These are phyloP conservation scores for Lunasporangiospora selenospora DNA, from an alignment of 192 early-diverging fungal species.

Conservation along the genomic window DNA sequence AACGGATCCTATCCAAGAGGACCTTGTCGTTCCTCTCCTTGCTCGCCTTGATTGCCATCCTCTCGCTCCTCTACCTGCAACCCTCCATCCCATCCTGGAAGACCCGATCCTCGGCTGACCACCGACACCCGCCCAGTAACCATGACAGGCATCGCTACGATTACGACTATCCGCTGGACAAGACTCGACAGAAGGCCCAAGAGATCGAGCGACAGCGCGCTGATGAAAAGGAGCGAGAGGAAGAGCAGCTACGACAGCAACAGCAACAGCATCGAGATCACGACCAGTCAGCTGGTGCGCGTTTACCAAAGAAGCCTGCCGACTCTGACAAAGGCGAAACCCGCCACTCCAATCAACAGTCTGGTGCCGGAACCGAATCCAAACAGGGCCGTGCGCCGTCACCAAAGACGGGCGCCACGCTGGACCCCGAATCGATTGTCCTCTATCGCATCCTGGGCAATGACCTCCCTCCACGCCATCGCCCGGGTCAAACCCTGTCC, in stretches of 20 bases:
- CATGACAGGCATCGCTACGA: constrained; percentile 45
- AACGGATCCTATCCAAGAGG: constrained; percentile 15
- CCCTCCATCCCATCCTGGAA: constrained; percentile 19
- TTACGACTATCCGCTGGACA: constrained; percentile 38
- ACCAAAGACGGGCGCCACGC: background rate
- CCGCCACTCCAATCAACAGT: no score
- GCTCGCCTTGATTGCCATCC: constrained; percentile 24
- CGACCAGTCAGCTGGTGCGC: background rate
- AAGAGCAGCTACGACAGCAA: background rate
- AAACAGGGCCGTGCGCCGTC: background rate
- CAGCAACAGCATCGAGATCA: constrained; percentile 2
- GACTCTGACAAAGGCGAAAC: background rate
- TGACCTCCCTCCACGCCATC: constrained; percentile 68
- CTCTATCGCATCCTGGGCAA: constrained; percentile 67
- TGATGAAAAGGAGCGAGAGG: constrained; percentile 1
- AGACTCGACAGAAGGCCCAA: constrained; percentile 20
- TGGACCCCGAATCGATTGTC: constrained; percentile 47
- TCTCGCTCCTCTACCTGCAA: constrained; percentile 32
- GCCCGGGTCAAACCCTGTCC: constrained; percentile 63
- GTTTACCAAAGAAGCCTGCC: no score
- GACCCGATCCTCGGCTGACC: background rate
- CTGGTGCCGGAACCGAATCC: background rate
- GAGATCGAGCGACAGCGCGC: constrained; percentile 35
- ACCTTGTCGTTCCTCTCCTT: constrained; percentile 9
- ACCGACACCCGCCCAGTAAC: constrained; percentile 16